phyloP scores from a whole-genome alignment of 2,329 filamentous ascomycete species.

The Colletotrichum noveboracense region DNA sequence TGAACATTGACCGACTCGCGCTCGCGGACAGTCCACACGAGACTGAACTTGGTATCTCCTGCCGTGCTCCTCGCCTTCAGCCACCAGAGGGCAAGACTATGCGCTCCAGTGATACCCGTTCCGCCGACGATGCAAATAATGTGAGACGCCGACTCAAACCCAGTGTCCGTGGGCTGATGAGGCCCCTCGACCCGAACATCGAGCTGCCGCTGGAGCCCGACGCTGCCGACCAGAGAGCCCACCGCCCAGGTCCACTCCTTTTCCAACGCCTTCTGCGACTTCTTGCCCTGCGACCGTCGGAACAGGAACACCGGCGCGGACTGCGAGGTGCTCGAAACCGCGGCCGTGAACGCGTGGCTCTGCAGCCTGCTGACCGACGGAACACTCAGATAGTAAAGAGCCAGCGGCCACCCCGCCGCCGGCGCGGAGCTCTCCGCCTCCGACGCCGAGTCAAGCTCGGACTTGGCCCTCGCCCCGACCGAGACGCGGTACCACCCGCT shows the following conservation, averaged over 20 bases:
- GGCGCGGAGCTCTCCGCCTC: neutral
- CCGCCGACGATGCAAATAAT: neutral
- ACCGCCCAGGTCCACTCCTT: slow-evolving; percentile 20
- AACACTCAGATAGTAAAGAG: slow-evolving; percentile 9
- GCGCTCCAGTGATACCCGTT: neutral
- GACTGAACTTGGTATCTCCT: neutral
- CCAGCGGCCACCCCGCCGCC: neutral
- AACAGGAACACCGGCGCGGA: slow-evolving; percentile 8
- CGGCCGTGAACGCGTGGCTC: slow-evolving; percentile 22
- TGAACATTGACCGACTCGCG: neutral
- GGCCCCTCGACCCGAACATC: neutral
- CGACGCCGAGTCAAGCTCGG: neutral
- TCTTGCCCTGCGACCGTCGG: neutral
- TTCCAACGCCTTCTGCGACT: neutral
- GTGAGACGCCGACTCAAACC: neutral
- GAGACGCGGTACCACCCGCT: neutral
- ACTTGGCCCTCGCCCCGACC: neutral
- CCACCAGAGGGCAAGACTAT: slow-evolving; percentile 2
- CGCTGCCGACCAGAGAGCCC: neutral
- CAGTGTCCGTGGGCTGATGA: neutral
- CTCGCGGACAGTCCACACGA: neutral
- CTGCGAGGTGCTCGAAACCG: neutral
- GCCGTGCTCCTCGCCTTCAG: neutral
- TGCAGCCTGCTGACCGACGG: slow-evolving; percentile 15
- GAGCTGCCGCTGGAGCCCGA: neutral